These are phyloP conservation scores for Maudiozyma bulderi DNA, from an alignment of 805 yeast species.

Conservation along the genomic window DNA sequence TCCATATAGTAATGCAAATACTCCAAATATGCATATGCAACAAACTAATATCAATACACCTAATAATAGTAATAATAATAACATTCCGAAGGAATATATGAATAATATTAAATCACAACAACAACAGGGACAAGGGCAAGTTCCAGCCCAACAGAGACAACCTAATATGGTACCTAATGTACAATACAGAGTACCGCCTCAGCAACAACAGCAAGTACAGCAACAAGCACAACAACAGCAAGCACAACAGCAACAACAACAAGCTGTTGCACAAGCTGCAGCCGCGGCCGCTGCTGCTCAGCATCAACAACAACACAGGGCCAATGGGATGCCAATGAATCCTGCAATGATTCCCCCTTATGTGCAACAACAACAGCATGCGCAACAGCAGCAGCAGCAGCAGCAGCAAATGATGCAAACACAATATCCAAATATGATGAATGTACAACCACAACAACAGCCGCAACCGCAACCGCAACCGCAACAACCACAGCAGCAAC, in stretches of 20 bases:
- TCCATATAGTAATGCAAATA: not conserved
- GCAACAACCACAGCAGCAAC: not conserved
- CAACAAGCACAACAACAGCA: not conserved
- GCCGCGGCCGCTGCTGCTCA: not conserved
- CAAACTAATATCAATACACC: constrained; percentile 7
- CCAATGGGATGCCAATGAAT: not conserved
- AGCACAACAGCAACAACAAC: constrained; percentile 2
- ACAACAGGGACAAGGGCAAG: not conserved
- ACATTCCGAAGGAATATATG: not conserved
- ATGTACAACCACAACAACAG: not conserved
- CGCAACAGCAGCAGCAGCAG: not conserved
- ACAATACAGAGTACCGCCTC: constrained; percentile 2
- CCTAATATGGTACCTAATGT: too few relatives aligned
- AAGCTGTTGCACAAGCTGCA: not conserved
- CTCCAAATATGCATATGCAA: not conserved
- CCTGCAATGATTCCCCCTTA: not conserved
- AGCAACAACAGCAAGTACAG: constrained; percentile 3
- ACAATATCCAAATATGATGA: not conserved
- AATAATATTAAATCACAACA: not conserved
- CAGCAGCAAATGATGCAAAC: constrained; percentile 5
- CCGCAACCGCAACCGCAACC: constrained; percentile 1
- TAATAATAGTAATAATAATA: not conserved
- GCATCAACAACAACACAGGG: constrained; percentile 1
- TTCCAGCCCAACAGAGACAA: too few relatives aligned
- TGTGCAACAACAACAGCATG: constrained; percentile 1